Percentiles rank a stretch among this genome's conserved stretches.
These are phyloP conservation scores for Coniochaeta pulveracea DNA, from an alignment of 2,329 filamentous ascomycete species.

Conservation along the genomic window DNA sequence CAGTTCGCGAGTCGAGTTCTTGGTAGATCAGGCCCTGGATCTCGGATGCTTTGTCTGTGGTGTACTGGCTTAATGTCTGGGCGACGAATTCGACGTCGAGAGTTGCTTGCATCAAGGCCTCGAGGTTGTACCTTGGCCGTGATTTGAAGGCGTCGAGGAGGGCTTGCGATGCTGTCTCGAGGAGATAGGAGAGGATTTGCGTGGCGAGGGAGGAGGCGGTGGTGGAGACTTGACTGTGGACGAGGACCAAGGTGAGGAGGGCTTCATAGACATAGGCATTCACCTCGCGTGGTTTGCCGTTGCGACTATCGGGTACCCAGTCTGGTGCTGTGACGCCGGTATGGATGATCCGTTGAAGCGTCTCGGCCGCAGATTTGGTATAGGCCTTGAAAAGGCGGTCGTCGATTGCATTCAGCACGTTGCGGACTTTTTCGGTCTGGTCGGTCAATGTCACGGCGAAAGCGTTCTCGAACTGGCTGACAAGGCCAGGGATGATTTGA, in stretches of 20 bases:
- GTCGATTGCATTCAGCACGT: constrained; percentile 86
- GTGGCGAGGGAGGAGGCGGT: constrained; percentile 65
- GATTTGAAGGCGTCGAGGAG: constrained; percentile 72
- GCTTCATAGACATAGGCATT: constrained; percentile 83
- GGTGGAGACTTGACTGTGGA: constrained; percentile 82
- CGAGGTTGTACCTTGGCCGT: constrained; percentile 59
- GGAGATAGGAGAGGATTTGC: constrained; percentile 74
- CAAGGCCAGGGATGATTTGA: constrained; percentile 77
- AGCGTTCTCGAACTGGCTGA: constrained; percentile 82
- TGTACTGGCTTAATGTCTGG: constrained; percentile 85
- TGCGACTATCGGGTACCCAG: constrained; percentile 58
- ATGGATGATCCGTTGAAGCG: constrained; percentile 58
- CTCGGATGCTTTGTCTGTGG: constrained; percentile 68
- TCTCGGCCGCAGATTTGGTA: constrained; percentile 63
- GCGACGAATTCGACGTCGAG: constrained; percentile 95
- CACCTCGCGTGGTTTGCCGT: constrained; percentile 58
- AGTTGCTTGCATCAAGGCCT: constrained; percentile 89
- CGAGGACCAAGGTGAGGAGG: constrained; percentile 74
- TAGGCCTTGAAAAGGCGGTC: constrained; percentile 86
- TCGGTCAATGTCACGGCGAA: constrained; percentile 93
- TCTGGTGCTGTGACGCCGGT: constrained; percentile 57
- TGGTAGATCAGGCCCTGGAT: constrained; percentile 86
- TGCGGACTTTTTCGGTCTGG: constrained; percentile 82
- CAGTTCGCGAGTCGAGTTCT: constrained; percentile 78
- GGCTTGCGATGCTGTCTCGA: constrained; percentile 69